These are phyloP conservation scores for Tetrapisispora iriomotensis DNA, from an alignment of 805 yeast species.

Conservation along the genomic window DNA sequence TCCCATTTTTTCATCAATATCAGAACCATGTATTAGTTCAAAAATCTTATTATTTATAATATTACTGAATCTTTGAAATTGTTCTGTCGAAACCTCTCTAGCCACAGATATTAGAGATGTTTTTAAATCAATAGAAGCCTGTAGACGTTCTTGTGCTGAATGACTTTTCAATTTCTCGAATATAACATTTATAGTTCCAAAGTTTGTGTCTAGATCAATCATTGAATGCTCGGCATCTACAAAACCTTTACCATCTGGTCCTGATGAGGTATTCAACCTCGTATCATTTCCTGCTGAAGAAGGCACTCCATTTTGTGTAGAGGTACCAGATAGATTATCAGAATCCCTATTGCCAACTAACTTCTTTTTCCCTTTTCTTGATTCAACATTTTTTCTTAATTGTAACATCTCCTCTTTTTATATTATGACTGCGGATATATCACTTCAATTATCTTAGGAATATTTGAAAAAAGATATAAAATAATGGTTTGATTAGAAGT, in stretches of 20 bases:
- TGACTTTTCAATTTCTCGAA: constrained; percentile 32
- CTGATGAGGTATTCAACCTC: constrained; percentile 8
- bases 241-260: constrained; percentile 13
- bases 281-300: constrained; percentile 7
- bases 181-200: constrained; percentile 29
- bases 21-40: constrained; percentile 70
- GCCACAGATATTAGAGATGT: constrained; percentile 62
- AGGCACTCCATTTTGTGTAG: constrained; percentile 10
- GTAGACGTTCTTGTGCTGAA: constrained; percentile 27
- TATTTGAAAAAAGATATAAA: too few relatives aligned
- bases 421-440: too few relatives aligned
- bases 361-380: constrained; percentile 16
- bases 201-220: constrained; percentile 21
- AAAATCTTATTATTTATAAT: constrained; percentile 81
- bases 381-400: constrained; percentile 21
- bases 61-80: constrained; percentile 69
- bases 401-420: too few relatives aligned
- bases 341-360: constrained; percentile 16
- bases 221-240: constrained; percentile 14
- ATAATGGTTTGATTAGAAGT: too few relatives aligned
- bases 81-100: constrained; percentile 74
- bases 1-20: constrained; percentile 65
- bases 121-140: constrained; percentile 62
- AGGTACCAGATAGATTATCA: constrained; percentile 17
- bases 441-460: too few relatives aligned